Percentiles rank a stretch among this genome's conserved stretches.
Conservation (phyloP, 164 flowering plant species). For the Chimonanthus salicifolius region DNA sequence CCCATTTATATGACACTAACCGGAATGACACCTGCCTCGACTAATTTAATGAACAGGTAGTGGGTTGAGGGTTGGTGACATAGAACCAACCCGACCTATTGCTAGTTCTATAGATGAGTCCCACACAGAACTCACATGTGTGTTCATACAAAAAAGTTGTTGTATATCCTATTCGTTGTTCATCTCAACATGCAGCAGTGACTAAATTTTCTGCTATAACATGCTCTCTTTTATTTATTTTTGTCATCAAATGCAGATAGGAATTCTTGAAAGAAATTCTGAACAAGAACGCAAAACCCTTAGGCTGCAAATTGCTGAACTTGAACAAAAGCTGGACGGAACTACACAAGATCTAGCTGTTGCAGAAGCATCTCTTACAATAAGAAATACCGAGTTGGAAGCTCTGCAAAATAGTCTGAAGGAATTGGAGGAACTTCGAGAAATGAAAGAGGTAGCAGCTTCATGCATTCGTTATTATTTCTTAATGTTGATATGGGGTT, state of each 20-base stretch:
- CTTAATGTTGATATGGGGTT: not conserved
- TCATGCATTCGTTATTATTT: not conserved
- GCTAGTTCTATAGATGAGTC: too few species aligned
- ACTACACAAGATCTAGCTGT: conserved; percentile 39
- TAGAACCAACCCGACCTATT: too few species aligned
- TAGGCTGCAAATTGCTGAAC: conserved; percentile 41
- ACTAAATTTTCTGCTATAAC: too few species aligned
- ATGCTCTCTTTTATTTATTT: too few species aligned
- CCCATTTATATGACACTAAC: too few species aligned
- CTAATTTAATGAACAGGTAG: too few species aligned
- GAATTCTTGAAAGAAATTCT: conserved; percentile 39
- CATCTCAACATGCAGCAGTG: too few species aligned
- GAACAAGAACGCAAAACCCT: conserved; percentile 60
- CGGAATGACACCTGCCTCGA: too few species aligned
- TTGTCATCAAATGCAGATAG: conserved; percentile 35
- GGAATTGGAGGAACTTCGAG: conserved; percentile 86
- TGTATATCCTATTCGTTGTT: too few species aligned
- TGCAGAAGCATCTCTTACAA: conserved; percentile 46
- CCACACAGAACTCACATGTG: too few species aligned
- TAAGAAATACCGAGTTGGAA: conserved; percentile 44
- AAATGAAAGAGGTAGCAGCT: conserved; percentile 86
- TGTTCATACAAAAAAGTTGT: too few species aligned
- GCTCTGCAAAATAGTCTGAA: conserved; percentile 55
- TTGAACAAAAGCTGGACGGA: conserved; percentile 63
- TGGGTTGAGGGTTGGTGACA: too few species aligned